Percentiles rank a stretch among this genome's conserved stretches.
Conservation (phyloP, 495 filamentous ascomycete species). For the Talaromyces trachyspermus region DNA sequence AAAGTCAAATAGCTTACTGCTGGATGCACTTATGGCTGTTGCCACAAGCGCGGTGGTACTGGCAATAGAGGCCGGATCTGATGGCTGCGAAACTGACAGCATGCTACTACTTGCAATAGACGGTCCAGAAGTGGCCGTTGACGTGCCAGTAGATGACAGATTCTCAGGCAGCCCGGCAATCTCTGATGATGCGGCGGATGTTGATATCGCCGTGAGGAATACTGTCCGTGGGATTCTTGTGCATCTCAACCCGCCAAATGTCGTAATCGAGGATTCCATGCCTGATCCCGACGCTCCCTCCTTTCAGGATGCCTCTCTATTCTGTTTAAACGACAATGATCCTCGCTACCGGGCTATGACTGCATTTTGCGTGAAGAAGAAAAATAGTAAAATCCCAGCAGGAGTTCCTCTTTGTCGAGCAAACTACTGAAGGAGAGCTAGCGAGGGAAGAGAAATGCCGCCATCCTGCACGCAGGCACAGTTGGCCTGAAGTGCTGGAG, state of each 20-base stretch:
- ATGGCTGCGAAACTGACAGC: neutral
- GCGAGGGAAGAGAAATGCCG: neutral
- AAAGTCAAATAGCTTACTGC: neutral
- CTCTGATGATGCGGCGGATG: neutral
- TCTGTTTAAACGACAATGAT: neutral
- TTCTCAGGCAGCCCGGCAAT: neutral
- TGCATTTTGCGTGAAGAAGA: too few relatives aligned
- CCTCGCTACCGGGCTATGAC: too few relatives aligned
- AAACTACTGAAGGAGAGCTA: too few relatives aligned
- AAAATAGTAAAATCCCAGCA: too few relatives aligned
- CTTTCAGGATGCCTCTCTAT: neutral
- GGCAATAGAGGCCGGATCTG: neutral
- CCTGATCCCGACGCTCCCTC: neutral
- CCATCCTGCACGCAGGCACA: too few relatives aligned
- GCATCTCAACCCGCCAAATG: conserved; percentile 2
- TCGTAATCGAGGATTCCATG: conserved; percentile 6
- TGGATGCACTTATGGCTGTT: neutral
- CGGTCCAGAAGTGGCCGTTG: neutral
- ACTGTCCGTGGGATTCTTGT: neutral
- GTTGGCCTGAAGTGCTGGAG: too few relatives aligned
- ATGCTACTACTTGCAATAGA: neutral
- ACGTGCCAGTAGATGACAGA: neutral
- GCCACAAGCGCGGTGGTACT: neutral
- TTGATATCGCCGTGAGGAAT: neutral
- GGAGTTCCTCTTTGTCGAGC: too few relatives aligned